Evolutionary conservation across 176 grass and related monocot species (phyloP), one percentile per base, ranked within the genome.

Genomic region (Rhynchospora tenuis): DNA sequence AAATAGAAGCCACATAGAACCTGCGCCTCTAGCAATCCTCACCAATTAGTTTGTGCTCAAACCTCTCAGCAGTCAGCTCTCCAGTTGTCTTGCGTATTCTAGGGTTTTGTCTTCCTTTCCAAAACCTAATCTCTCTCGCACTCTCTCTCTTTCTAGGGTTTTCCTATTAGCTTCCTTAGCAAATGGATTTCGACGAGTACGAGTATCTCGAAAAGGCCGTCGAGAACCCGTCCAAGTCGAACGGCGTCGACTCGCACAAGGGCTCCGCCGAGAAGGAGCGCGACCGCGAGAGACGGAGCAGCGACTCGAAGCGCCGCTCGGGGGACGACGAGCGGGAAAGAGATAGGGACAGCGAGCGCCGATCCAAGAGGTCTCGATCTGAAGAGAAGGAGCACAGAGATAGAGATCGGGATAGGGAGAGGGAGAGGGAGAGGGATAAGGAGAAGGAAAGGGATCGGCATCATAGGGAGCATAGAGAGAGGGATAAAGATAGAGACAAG

Each of bases 121-220:
- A 46, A 82, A 82, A 64, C 63, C 80, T 62, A 82, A 65, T 27
- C 61, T 57, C 14, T 42, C 19, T 24, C 14, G 27, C 15, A 52
- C 47, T 52, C 60, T 50, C 42, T 81, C 78, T 29, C 42, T 29
- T 31, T 31, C 65, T 27, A 15, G 17, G 55, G 54, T 59, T 80
- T 80, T 56, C 26, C 24, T 71, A n/a, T 19, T 44, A 17, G 48
- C 23, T 19, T 68, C 29, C 14, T 5, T 71, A 7, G 1, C 14
- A 84, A 67, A 95, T 95, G 95, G 92, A 98, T 6, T 99, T 99
- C 88, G 96, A 99, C 71, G 96, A 99, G 89, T 99, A 95, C 88
- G 96, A 99, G 64, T 99, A 99, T 81, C 78, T 99, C 24, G 96
- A 99, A 82, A 99, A 95, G 91, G 82, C 91, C 57, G 96, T 99